Evolutionary conservation across 2,329 filamentous ascomycete genomes (phyloP).

Genomic region (Westerdykella ornata): DNA sequence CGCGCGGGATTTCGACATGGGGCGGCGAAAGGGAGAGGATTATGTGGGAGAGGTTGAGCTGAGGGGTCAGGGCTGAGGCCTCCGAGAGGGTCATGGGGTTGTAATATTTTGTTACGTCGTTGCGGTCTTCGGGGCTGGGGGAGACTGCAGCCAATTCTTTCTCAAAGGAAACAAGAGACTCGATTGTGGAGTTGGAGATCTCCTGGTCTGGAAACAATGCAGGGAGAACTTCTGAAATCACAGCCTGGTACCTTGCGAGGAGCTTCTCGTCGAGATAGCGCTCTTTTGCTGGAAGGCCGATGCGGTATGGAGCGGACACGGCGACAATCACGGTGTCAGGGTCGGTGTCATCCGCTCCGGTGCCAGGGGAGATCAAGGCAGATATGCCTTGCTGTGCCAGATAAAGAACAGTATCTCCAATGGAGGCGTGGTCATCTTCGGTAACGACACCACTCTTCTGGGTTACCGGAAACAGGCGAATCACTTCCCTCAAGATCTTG

Average conservation of each 20-base stretch:
- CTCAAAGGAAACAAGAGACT: conserved; percentile 47
- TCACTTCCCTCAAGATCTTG: conserved; percentile 49
- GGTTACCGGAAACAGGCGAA: conserved; percentile 12
- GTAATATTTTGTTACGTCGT: conserved; percentile 61
- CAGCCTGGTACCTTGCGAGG: conserved; percentile 26
- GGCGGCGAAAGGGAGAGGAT: conserved; percentile 49
- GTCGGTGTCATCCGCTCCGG: conserved; percentile 46
- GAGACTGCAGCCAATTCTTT: conserved; percentile 55
- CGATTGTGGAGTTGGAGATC: conserved; percentile 1
- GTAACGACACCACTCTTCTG: not conserved
- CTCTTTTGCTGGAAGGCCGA: conserved; percentile 38
- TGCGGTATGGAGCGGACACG: conserved; percentile 44
- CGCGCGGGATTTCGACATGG: conserved; percentile 45
- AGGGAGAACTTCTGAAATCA: conserved; percentile 17
- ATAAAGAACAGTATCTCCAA: conserved; percentile 45
- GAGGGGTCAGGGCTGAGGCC: conserved; percentile 50
- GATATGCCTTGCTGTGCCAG: conserved; percentile 44
- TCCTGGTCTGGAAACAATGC: conserved; percentile 20
- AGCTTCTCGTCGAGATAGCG: conserved; percentile 31
- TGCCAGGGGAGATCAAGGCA: conserved; percentile 19
- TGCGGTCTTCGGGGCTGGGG: conserved; percentile 51
- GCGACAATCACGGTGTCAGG: conserved; percentile 49
- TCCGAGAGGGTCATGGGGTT: conserved; percentile 56
- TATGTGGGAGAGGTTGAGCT: conserved; percentile 50
- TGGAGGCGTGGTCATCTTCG: not conserved